These are phyloP conservation scores for Eimeria sp. DNA, from an alignment of 169 alveolate genomes.

Conservation along the genomic window DNA sequence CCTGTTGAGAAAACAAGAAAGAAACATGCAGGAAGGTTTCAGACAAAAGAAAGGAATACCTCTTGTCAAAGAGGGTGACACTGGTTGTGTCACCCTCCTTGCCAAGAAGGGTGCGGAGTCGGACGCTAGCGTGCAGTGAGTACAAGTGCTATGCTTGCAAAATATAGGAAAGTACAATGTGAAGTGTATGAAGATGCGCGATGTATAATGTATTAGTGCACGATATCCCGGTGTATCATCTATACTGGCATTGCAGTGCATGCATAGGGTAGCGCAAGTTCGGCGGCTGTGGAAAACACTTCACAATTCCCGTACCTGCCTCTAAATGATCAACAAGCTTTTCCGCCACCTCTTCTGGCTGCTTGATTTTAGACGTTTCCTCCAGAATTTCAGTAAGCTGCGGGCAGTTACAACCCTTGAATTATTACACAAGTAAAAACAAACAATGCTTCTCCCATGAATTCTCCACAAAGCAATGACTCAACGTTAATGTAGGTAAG, in stretches of 20 bases:
- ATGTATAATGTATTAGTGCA: not conserved
- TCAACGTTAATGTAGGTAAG: not conserved
- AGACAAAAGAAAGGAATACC: not conserved
- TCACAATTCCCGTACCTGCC: conserved; percentile 41
- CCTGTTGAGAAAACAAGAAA: conserved; percentile 3
- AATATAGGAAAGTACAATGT: not conserved
- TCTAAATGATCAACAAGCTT: conserved; percentile 40
- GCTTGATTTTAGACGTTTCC: conserved; percentile 15
- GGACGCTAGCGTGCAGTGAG: not conserved
- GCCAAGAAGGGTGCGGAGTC: no score
- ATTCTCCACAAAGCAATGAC: no score
- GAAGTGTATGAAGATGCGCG: not conserved
- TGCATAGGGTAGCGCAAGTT: not conserved
- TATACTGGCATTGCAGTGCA: not conserved
- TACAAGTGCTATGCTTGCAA: not conserved
- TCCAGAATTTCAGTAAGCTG: conserved; percentile 78
- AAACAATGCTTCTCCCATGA: not conserved
- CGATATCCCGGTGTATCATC: not conserved
- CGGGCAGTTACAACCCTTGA: not conserved
- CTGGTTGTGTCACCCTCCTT: not conserved
- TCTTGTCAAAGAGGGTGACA: not conserved
- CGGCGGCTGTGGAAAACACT: not conserved
- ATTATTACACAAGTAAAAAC: not conserved
- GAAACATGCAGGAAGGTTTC: not conserved
- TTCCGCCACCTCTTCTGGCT: conserved; percentile 70